Percentiles rank a stretch among this genome's conserved stretches.
These are phyloP conservation scores for Macrocybe gigantea DNA, from an alignment of 768 basidiomycete genomes.

Conservation along the genomic window DNA sequence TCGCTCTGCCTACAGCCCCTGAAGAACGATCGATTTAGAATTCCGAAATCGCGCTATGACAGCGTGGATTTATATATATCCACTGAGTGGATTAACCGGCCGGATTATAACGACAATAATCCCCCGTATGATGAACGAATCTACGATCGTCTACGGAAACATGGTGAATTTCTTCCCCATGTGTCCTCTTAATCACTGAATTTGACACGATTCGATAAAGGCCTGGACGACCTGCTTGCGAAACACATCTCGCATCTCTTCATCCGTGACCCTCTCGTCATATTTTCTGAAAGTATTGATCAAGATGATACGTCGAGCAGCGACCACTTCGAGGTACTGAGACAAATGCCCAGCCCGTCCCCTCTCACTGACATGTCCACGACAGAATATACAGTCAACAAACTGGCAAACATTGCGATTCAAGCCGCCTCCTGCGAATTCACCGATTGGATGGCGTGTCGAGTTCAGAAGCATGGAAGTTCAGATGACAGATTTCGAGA, in stretches of 20 bases:
- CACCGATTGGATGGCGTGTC: constrained; percentile 94
- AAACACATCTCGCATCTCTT: constrained; percentile 94
- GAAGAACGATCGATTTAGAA: constrained; percentile 63
- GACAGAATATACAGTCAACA: constrained; percentile 95
- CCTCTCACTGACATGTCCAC: constrained; percentile 2
- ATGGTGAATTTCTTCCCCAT: constrained; percentile 48
- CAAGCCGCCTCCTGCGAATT: constrained; percentile 94
- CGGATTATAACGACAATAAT: constrained; percentile 89
- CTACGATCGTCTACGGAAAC: constrained; percentile 61
- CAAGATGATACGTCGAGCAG: constrained; percentile 85
- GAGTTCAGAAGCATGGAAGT: constrained; percentile 99
- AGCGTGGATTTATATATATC: constrained; percentile 94
- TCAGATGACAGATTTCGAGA: constrained; percentile 98
- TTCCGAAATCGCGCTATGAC: constrained; percentile 97
- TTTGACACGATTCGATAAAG: constrained; percentile 30
- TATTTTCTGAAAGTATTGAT: constrained; percentile 90
- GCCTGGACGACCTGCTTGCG: constrained; percentile 80
- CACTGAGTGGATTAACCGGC: constrained; percentile 77
- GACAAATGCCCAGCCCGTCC: background rate
- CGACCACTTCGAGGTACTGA: constrained; percentile 89
- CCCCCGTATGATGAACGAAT: constrained; percentile 76
- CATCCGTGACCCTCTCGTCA: constrained; percentile 93
- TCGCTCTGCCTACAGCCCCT: constrained; percentile 52
- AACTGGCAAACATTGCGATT: constrained; percentile 99
- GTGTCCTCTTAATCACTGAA: background rate